A percentile compares a stretch with the other conserved stretches of the same genome.
Conservation (phyloP, 768 basidiomycete genomes). For the Boletus edulis region DNA sequence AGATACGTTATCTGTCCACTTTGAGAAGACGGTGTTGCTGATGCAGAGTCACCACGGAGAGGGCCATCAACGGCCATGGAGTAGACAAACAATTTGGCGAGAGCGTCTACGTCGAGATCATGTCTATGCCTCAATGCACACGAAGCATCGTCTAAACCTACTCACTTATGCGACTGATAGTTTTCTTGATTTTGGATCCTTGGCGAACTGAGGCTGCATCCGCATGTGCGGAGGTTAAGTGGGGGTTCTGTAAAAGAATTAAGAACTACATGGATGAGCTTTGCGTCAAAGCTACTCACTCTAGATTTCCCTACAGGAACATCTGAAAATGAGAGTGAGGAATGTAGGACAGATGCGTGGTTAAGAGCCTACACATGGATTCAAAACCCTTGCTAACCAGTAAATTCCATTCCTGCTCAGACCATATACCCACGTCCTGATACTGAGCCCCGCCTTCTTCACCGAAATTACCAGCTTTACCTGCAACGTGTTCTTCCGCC, state of each 20-base stretch:
- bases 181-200: constrained; percentile 66
- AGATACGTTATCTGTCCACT: constrained; percentile 53
- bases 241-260: constrained; percentile 47
- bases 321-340: constrained; percentile 24
- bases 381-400: constrained; percentile 80
- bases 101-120: constrained; percentile 47
- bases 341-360: constrained; percentile 32
- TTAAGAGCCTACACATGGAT: constrained; percentile 61
- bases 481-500: constrained; percentile 72
- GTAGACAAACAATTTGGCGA: constrained; percentile 85
- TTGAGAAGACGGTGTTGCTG: constrained; percentile 67
- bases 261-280: not conserved
- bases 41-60: constrained; percentile 42
- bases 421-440: constrained; percentile 91
- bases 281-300: constrained; percentile 36
- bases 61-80: constrained; percentile 85
- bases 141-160: not conserved
- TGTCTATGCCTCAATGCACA: not conserved
- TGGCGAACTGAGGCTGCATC: constrained; percentile 58
- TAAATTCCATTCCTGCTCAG: constrained; percentile 76
- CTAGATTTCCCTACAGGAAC: constrained; percentile 60
- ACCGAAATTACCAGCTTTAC: constrained; percentile 51
- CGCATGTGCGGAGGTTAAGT: constrained; percentile 66
- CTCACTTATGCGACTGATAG: constrained; percentile 58
- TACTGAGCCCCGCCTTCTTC: constrained; percentile 56